These are phyloP conservation scores for Aspergillus pseudoterreus DNA, from an alignment of 2,329 filamentous ascomycete species.

Conservation along the genomic window DNA sequence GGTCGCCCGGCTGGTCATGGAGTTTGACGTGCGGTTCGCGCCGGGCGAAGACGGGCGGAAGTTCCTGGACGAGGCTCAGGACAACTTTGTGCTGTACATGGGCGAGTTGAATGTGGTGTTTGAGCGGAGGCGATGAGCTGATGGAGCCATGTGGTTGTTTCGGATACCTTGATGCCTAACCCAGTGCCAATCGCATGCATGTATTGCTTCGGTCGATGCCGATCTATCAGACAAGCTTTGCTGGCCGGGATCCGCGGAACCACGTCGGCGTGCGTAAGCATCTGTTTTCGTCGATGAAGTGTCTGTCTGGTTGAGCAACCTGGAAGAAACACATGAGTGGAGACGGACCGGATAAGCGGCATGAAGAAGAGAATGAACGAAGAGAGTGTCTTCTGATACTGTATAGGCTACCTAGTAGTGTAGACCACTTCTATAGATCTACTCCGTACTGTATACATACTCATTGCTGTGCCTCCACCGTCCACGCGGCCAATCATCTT, in stretches of 20 bases:
- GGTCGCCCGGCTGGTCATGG: conserved; percentile 29
- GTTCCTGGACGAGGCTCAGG: conserved; percentile 29
- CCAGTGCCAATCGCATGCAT: not conserved
- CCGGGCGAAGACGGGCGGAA: conserved; percentile 31
- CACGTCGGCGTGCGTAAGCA: too few relatives aligned
- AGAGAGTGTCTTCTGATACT: too few relatives aligned
- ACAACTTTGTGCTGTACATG: conserved; percentile 33
- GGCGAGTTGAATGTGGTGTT: conserved; percentile 17
- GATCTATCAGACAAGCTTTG: not conserved
- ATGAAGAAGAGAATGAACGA: too few relatives aligned
- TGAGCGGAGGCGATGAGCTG: not conserved
- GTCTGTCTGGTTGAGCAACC: too few relatives aligned
- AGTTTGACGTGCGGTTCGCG: conserved; percentile 36
- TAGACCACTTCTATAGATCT: too few relatives aligned
- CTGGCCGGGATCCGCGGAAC: not conserved
- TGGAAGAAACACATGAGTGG: too few relatives aligned
- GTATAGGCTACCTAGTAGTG: too few relatives aligned
- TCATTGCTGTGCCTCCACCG: too few relatives aligned
- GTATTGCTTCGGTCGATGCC: not conserved
- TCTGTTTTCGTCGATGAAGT: too few relatives aligned
- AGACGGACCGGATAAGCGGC: too few relatives aligned
- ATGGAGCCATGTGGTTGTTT: not conserved
- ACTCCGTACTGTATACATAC: too few relatives aligned
- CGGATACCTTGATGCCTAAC: not conserved
- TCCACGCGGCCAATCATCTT: too few relatives aligned